Percentiles rank a stretch among this genome's conserved stretches.
phyloP scores from a whole-genome alignment of 345 rosid genomes.

The Citrus inodora region DNA sequence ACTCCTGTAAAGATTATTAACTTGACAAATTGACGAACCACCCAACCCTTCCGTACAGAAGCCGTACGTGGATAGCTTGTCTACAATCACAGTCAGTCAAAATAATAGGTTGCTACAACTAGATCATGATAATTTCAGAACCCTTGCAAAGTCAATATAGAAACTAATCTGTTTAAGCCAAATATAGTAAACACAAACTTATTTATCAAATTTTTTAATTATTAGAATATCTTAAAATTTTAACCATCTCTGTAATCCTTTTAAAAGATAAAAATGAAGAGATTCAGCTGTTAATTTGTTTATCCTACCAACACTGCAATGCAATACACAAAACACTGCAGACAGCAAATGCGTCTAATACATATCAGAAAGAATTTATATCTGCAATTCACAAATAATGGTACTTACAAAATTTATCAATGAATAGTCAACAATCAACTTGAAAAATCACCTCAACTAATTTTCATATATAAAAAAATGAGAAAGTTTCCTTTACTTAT shows the following conservation, averaged over 20 bases:
- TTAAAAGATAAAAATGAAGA: neutral
- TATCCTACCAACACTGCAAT: neutral
- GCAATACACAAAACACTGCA: neutral
- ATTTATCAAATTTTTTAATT: neutral
- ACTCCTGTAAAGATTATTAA: constrained; percentile 84
- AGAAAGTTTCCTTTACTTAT: neutral
- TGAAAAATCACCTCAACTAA: neutral
- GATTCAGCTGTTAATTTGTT: neutral
- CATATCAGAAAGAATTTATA: neutral
- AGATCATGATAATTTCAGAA: constrained; percentile 2
- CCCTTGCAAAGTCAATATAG: neutral
- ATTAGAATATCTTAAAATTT: neutral
- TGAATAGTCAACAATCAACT: neutral
- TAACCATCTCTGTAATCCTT: neutral
- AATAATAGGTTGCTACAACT: neutral
- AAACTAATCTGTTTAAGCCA: neutral
- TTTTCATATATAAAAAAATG: neutral
- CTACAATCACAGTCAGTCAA: constrained; percentile 37
- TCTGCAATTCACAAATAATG: constrained; percentile 6
- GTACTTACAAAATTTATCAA: neutral
- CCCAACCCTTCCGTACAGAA: constrained; percentile 81
- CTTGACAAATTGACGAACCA: constrained; percentile 79
- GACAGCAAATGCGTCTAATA: neutral
- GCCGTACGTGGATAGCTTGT: constrained; percentile 83
- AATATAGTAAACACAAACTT: neutral